Conservation (phyloP, 176 grass and related monocot species). For the Aegilops umbellulata region DNA sequence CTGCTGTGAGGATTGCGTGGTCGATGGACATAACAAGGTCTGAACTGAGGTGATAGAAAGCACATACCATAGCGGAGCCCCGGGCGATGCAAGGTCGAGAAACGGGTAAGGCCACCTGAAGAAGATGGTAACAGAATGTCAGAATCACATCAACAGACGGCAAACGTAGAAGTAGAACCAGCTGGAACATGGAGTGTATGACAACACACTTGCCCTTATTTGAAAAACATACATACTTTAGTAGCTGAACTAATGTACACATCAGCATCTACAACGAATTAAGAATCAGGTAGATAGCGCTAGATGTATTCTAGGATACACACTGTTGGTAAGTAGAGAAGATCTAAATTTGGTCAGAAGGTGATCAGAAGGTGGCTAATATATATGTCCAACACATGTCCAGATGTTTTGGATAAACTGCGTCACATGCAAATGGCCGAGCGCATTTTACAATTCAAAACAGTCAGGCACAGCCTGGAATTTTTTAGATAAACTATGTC, state of each 20-base stretch:
- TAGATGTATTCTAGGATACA: background rate
- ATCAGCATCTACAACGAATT: background rate
- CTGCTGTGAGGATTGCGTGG: background rate
- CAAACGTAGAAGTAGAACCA: background rate
- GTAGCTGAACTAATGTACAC: background rate
- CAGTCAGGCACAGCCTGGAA: background rate
- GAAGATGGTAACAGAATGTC: conserved; percentile 21
- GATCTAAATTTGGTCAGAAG: background rate
- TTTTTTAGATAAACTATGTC: background rate
- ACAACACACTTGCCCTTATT: background rate
- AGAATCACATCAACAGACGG: background rate
- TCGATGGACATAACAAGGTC: background rate
- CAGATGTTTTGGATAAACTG: background rate
- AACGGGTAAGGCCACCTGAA: conserved; percentile 97
- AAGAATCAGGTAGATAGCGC: background rate
- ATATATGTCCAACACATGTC: background rate
- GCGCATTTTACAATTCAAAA: background rate
- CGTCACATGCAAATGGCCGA: background rate
- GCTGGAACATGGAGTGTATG: background rate
- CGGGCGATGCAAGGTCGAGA: conserved; percentile 64
- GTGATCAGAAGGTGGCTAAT: background rate
- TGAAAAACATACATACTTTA: background rate
- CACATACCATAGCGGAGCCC: conserved; percentile 72
- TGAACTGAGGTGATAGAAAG: background rate
- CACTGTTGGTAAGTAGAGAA: background rate